Evolutionary conservation across 2,329 filamentous ascomycete species (phyloP), one percentile per base, ranked within the genome.

Genomic region (Graphiopsis chlorocephala): DNA sequence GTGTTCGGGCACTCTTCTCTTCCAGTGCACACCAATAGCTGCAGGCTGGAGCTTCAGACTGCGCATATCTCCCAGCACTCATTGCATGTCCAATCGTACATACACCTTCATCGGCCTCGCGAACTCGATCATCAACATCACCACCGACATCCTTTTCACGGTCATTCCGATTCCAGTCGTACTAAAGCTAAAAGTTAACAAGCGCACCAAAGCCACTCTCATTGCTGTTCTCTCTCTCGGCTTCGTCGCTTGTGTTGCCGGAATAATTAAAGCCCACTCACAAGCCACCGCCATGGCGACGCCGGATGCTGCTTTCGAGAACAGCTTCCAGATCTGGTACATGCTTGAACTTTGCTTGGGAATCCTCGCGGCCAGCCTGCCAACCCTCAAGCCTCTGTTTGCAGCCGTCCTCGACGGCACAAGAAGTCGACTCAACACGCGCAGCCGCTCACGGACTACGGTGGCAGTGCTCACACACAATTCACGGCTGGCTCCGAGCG

Each of bases 91-190:
- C 12, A 70, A 72, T 33, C 65, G 62, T 2, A 78, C 76, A 0
- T 83, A 80, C 68, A 76, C 73, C n/a, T 73, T 75, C 29, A 75
- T 84, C 26, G 81, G 79, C 15, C 70, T 84, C n/a, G 78, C 80
- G 70, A 82, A 83, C 70, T 80, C 78, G 69, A 74, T 74, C 29
- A 72, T 80, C 62, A 79, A 78, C 58, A 79, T 79, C 63, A 45
- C 72, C 6, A 80, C 78, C 12, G 78, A 80, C 62, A 69, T 78
- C 17, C 69, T 80, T 5, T 78, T 82, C 61, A 79, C 80, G 0
- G 68, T 76, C 0, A 64, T 81, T 1, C 80, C 80, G 0, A 74
- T 82, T 17, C 78, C 79, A 0, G 74, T 82, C 50, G 76, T 82
- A 35, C 74, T 78, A 71, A 75, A 74, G 29, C 74, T 82, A 1